These are phyloP conservation scores for Cercospora beticola DNA, from an alignment of 2,329 filamentous ascomycete genomes.

Conservation along the genomic window DNA sequence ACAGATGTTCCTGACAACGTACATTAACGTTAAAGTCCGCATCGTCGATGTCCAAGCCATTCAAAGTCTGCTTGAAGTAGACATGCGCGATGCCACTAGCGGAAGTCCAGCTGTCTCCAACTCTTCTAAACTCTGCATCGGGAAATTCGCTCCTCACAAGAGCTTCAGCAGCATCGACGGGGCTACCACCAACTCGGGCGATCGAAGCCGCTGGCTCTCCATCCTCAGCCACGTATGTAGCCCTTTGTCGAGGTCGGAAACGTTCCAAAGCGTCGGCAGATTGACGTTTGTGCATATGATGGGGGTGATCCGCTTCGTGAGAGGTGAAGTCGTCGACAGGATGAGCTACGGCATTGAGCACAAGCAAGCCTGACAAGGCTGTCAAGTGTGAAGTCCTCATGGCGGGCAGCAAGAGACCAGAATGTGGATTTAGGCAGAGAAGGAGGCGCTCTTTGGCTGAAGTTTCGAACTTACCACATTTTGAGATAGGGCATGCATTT, in stretches of 20 bases:
- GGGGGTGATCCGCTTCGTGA: not conserved
- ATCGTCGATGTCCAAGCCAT: conserved; percentile 61
- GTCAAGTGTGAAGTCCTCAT: conserved; percentile 14
- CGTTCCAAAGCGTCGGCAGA: conserved; percentile 9
- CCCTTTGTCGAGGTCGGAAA: conserved; percentile 21
- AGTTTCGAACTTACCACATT: not conserved
- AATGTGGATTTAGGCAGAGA: not conserved
- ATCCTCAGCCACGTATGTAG: conserved; percentile 19
- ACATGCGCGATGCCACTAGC: conserved; percentile 58
- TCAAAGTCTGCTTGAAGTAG: conserved; percentile 59
- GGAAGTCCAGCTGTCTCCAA: conserved; percentile 56
- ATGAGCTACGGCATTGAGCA: conserved; percentile 11
- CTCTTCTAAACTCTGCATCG: conserved; percentile 50
- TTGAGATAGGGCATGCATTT: not conserved
- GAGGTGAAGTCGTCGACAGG: conserved; percentile 12
- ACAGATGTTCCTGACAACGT: conserved; percentile 7
- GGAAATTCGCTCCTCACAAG: conserved; percentile 39
- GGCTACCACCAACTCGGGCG: conserved; percentile 22
- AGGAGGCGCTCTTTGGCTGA: not conserved
- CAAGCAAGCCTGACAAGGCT: conserved; percentile 14
- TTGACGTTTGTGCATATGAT: conserved; percentile 13
- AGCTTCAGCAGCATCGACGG: conserved; percentile 37
- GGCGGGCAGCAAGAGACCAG: not conserved
- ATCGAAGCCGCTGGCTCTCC: conserved; percentile 5
- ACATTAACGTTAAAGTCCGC: conserved; percentile 63